A percentile compares a stretch with the other conserved stretches of the same genome.
These are phyloP conservation scores for Pleurotus tuoliensis DNA, from an alignment of 768 basidiomycete species.

Conservation along the genomic window DNA sequence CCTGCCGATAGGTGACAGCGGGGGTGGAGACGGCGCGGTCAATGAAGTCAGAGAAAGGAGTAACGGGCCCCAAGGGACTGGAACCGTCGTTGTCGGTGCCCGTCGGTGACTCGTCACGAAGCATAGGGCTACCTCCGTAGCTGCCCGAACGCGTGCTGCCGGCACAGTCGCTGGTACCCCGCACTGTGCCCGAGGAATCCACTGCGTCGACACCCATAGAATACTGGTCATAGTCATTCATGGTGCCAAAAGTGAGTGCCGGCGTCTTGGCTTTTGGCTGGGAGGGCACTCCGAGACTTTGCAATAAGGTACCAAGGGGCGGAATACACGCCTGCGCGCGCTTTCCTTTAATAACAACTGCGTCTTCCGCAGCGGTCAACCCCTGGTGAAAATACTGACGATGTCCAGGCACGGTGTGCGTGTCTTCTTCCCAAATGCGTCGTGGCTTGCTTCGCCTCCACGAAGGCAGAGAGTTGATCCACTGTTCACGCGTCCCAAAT, in stretches of 20 bases:
- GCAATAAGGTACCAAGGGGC: slow-evolving; percentile 49
- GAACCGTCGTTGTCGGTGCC: slow-evolving; percentile 51
- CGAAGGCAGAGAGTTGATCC: slow-evolving; percentile 67
- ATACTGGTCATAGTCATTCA: neutral
- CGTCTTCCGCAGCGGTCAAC: slow-evolving; percentile 77
- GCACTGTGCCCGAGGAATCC: neutral
- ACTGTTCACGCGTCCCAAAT: slow-evolving; percentile 65
- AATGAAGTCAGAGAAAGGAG: slow-evolving; percentile 73
- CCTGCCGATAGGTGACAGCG: slow-evolving; percentile 5
- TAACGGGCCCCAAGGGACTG: slow-evolving; percentile 71
- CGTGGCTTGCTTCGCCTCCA: slow-evolving; percentile 69
- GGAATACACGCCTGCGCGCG: slow-evolving; percentile 83
- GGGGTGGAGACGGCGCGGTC: slow-evolving; percentile 63
- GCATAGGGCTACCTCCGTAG: slow-evolving; percentile 39
- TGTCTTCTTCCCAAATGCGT: slow-evolving; percentile 61
- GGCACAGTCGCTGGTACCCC: neutral
- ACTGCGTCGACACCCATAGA: neutral
- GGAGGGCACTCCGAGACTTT: slow-evolving; percentile 15
- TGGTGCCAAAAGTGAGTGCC: slow-evolving; percentile 1
- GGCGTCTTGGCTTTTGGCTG: slow-evolving; percentile 8
- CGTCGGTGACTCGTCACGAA: slow-evolving; percentile 59
- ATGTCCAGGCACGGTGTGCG: slow-evolving; percentile 20
- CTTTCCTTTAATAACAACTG: slow-evolving; percentile 79
- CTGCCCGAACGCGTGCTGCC: too few relatives aligned
- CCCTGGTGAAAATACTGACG: slow-evolving; percentile 51